phyloP scores from a whole-genome alignment of 164 flowering plant species.

The Nymphaea colorata region DNA sequence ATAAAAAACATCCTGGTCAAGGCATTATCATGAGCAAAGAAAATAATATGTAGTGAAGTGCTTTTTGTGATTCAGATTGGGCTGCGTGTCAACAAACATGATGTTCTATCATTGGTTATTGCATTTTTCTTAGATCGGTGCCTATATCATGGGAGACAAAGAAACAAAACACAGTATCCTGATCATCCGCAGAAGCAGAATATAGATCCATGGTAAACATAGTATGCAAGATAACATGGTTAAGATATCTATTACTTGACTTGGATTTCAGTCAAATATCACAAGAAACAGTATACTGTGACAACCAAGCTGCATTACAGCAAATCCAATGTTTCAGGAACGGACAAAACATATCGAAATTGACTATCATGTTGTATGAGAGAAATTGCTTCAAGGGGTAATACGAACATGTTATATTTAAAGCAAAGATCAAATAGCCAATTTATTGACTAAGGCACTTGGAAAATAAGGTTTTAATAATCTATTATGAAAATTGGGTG shows the following conservation, averaged over 20 bases:
- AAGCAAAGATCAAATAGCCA: neutral
- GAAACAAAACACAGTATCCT: neutral
- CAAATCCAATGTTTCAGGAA: neutral
- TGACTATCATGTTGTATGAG: neutral
- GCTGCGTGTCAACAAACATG: neutral
- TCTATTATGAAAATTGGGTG: neutral
- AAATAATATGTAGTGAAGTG: too few relatives aligned
- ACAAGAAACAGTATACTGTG: neutral
- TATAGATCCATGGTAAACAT: neutral
- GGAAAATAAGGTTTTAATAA: neutral
- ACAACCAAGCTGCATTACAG: neutral
- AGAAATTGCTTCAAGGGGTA: neutral
- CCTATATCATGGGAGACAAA: neutral
- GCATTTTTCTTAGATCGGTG: neutral
- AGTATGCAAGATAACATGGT: neutral
- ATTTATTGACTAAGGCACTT: neutral
- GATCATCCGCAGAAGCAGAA: neutral
- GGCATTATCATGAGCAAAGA: neutral
- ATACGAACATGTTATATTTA: neutral
- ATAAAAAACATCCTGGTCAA: neutral
- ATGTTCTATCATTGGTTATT: neutral
- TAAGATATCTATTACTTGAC: neutral
- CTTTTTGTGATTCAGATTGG: neutral
- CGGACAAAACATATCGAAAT: neutral
- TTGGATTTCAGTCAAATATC: neutral